These are phyloP conservation scores for Medicago arabica DNA, from an alignment of 306 rosid genomes.

Conservation along the genomic window DNA sequence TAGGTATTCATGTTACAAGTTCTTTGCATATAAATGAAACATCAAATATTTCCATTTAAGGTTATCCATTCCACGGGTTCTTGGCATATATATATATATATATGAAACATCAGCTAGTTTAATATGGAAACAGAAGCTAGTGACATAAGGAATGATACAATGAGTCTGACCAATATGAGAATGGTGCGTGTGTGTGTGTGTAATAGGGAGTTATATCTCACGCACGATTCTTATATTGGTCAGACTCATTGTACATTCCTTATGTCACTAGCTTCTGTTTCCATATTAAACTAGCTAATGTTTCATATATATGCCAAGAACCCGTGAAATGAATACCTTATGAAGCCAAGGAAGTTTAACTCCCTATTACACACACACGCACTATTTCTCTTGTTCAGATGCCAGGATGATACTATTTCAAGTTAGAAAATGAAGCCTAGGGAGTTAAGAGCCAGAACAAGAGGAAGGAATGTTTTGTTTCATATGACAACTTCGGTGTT, in stretches of 20 bases:
- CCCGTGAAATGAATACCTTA: too few relatives aligned
- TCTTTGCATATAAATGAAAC: background rate
- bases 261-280: slow-evolving; percentile 22
- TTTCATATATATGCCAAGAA: background rate
- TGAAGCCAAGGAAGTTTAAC: too few relatives aligned
- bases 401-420: background rate
- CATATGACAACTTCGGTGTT: background rate
- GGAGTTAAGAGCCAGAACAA: slow-evolving; percentile 13
- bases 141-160: slow-evolving; percentile 6
- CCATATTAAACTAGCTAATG: background rate
- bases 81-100: background rate
- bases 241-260: background rate
- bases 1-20: background rate
- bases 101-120: background rate
- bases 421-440: slow-evolving; percentile 5
- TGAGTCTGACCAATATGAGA: background rate
- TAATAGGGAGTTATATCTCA: too few relatives aligned
- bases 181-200: background rate
- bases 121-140: slow-evolving; percentile 20
- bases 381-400: too few relatives aligned
- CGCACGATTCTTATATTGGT: background rate
- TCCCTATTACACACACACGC: too few relatives aligned
- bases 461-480: background rate
- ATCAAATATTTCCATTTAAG: too few relatives aligned
- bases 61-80: too few relatives aligned